phyloP scores from a whole-genome alignment of 768 basidiomycete genomes.

The Leccinum rimulosum region DNA sequence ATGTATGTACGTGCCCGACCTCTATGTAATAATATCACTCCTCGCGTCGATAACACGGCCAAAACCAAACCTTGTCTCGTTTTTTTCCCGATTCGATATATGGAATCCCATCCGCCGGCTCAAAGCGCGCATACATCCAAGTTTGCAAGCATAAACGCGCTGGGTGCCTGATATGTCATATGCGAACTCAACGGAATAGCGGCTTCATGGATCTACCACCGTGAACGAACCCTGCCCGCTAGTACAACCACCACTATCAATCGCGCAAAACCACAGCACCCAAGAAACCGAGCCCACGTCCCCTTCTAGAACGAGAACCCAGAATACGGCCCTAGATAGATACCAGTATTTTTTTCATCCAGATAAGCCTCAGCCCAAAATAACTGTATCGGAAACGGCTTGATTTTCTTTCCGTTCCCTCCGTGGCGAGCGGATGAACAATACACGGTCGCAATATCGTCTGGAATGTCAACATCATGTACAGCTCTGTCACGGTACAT shows the following conservation, averaged over 20 bases:
- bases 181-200: neutral
- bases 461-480: neutral
- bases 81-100: neutral
- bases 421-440: constrained; percentile 5
- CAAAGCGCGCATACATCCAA: neutral
- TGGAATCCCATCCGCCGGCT: neutral
- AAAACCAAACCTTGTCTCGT: neutral
- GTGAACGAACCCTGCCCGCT: neutral
- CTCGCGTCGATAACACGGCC: neutral
- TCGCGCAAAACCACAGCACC: neutral
- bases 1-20: neutral
- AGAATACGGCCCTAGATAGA: neutral
- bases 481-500: neutral
- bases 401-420: neutral
- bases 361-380: constrained; percentile 9
- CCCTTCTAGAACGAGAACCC: constrained; percentile 3
- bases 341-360: neutral
- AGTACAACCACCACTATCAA: neutral
- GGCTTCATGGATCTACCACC: neutral
- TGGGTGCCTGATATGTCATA: neutral
- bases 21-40: neutral
- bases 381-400: neutral
- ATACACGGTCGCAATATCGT: neutral
- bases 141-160: neutral
- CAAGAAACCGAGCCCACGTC: neutral